phyloP scores from a whole-genome alignment of 108 stramenopile genomes.

The Cyclotella atomus region DNA sequence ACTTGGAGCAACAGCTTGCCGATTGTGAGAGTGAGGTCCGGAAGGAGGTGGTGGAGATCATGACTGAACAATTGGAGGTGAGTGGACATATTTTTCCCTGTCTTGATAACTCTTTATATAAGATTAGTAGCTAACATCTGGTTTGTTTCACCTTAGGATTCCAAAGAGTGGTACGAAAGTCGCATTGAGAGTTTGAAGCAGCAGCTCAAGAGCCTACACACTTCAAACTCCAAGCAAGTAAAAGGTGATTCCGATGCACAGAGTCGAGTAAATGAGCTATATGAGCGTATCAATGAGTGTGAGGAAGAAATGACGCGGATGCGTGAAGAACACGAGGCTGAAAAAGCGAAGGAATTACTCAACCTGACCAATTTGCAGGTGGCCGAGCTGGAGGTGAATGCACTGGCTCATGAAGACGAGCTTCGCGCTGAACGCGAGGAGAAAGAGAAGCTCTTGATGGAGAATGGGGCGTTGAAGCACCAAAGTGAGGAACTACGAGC shows the following conservation, averaged over 20 bases:
- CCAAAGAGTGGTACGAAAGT: slow-evolving; percentile 61
- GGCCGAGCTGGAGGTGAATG: slow-evolving; percentile 20
- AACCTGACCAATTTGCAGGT: slow-evolving; percentile 30
- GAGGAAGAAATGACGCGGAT: slow-evolving; percentile 88
- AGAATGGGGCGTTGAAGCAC: slow-evolving; percentile 42
- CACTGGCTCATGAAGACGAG: slow-evolving; percentile 28
- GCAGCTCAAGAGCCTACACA: slow-evolving; percentile 38
- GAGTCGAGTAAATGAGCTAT: slow-evolving; percentile 60
- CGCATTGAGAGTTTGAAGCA: slow-evolving; percentile 59
- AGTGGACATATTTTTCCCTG: too few species aligned
- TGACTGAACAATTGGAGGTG: slow-evolving; percentile 65
- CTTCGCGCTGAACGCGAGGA: slow-evolving; percentile 22
- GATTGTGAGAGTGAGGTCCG: slow-evolving; percentile 68
- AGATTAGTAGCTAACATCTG: too few species aligned
- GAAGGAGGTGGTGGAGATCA: slow-evolving; percentile 76
- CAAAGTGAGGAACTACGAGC: slow-evolving; percentile 39
- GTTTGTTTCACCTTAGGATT: too few species aligned
- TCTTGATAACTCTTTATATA: too few species aligned
- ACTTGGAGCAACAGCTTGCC: slow-evolving; percentile 57
- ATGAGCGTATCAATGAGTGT: slow-evolving; percentile 81
- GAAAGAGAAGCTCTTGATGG: slow-evolving; percentile 19
- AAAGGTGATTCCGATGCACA: slow-evolving; percentile 56
- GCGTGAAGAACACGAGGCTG: slow-evolving; percentile 58
- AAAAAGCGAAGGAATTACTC: slow-evolving; percentile 43
- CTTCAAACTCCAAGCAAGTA: slow-evolving; percentile 48